A percentile compares a stretch with the other conserved stretches of the same genome.
phyloP scores from a whole-genome alignment of 192 early-diverging fungal genomes.

The Rhizophagus clarus region DNA sequence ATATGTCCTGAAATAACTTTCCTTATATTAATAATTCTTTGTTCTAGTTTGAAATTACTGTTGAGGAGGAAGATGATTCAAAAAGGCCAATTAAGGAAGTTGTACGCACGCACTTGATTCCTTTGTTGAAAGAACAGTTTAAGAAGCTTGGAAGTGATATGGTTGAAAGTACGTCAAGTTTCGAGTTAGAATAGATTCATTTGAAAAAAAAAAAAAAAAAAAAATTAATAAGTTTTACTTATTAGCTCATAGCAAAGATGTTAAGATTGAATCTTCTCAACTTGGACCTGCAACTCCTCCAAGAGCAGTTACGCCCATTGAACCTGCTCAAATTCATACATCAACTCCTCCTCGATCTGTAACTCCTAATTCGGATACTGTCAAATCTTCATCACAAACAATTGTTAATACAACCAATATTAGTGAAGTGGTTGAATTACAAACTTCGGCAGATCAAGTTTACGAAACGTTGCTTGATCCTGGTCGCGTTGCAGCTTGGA shows the following conservation, averaged over 20 bases:
- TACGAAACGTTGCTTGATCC: slow-evolving; percentile 82
- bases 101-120: slow-evolving; percentile 68
- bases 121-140: slow-evolving; percentile 63
- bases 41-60: slow-evolving; percentile 69
- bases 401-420: slow-evolving; percentile 66
- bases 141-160: slow-evolving; percentile 69
- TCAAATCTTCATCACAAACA: slow-evolving; percentile 33
- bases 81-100: slow-evolving; percentile 66
- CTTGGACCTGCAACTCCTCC: slow-evolving; percentile 37
- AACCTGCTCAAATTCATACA: slow-evolving; percentile 1
- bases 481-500: slow-evolving; percentile 76
- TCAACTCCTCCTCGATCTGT: slow-evolving; percentile 35
- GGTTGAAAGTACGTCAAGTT: slow-evolving; percentile 53
- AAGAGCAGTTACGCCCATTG: slow-evolving; percentile 31
- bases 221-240: background rate
- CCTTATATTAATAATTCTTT: background rate
- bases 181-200: background rate
- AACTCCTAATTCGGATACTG: background rate
- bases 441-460: slow-evolving; percentile 77
- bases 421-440: slow-evolving; percentile 79
- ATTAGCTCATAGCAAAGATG: slow-evolving; percentile 74
- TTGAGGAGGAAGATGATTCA: slow-evolving; percentile 51
- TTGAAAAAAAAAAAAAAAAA: too few relatives aligned
- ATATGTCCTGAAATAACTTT: background rate
- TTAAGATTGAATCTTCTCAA: slow-evolving; percentile 70